Base-by-base conservation (phyloP, 2,329 filamentous ascomycete species). In the Penicillium olsonii region DNA sequence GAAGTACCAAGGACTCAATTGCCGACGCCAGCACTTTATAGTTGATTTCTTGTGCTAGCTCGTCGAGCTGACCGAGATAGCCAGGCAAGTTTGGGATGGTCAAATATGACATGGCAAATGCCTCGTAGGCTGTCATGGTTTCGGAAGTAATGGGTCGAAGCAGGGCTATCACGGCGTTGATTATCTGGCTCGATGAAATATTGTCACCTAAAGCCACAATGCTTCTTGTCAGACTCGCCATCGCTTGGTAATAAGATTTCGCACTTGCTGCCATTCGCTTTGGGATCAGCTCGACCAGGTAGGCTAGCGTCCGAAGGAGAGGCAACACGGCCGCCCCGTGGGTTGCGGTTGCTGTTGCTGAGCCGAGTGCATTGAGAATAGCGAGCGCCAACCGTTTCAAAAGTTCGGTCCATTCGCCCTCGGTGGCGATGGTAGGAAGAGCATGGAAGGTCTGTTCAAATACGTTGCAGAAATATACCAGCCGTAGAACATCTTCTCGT, bases 41-140 rank as follows among this genome's bases (percentile, higher is more conserved):
- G 56, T 81, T 78, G 50, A 82, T 71, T 15, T 69, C 68, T 15
- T 72, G 70, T 26, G 78, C 75, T 29, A 83, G 59, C 5, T 51
- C 56, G 55, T 72, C 67, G 46, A 79, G 64, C 4, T 65, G 61
- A 12, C 72, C 65, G 55, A 74, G 45, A 58, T 65, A 55, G 48
- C 64, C 48, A 55, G 68, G 56, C 9, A 79, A 65, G 35, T 72
- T 64, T 2, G 74, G 69, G n/a, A 72, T 68, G 0, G 70, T 74
- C 45, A 83, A 66, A 55, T 80, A 79, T 24, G 65, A 69, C 29
- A 59, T 65, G 6, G 68, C 71, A 60, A 78, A 75, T 50, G 70
- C 74, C 56, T 73, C 68, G 54, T 78, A 78, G 0, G 73, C 73
- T 17, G 65, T 63, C n/a, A 72, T 63, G 0, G 72, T 75, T 49